Conservation (phyloP, 1,139 yeast species). For the Geotrichum restrictum region DNA sequence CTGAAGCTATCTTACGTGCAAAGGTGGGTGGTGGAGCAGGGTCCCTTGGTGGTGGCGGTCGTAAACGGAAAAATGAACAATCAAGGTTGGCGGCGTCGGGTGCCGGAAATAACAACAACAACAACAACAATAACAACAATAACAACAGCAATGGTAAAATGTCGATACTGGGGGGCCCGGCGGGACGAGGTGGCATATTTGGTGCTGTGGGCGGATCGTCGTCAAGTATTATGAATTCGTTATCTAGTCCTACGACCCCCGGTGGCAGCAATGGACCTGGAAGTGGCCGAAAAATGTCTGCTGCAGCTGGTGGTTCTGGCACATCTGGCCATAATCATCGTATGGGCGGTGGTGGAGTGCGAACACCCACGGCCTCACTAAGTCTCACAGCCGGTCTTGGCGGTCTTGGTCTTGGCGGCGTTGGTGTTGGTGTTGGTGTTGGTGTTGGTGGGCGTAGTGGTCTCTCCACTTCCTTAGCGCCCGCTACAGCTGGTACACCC, state of each 20-base stretch:
- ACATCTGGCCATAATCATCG: no score
- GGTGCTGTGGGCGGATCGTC: slow-evolving; percentile 9
- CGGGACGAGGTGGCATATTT: slow-evolving; percentile 12
- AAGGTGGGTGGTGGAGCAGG: slow-evolving; percentile 1
- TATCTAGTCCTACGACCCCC: neutral
- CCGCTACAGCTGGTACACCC: slow-evolving; percentile 23
- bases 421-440: no score
- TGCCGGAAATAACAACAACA: neutral
- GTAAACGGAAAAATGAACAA: neutral
- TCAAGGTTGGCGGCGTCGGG: neutral
- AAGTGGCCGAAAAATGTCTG: no score
- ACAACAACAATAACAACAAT: neutral
- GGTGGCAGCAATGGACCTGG: no score
- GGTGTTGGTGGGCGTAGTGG: no score
- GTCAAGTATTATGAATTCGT: slow-evolving; percentile 3
- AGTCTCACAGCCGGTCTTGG: slow-evolving; percentile 12
- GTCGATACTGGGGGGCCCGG: neutral
- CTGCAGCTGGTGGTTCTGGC: slow-evolving; percentile 9
- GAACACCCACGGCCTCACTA: slow-evolving; percentile 12
- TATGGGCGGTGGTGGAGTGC: slow-evolving; percentile 10
- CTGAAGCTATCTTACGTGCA: slow-evolving; percentile 4
- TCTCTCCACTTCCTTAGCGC: no score
- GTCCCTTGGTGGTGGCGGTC: neutral
- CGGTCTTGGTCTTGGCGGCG: no score
- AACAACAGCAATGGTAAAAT: no score